Conservation (phyloP, 2,329 filamentous ascomycete species). For the Cladophialophora chaetospira region DNA sequence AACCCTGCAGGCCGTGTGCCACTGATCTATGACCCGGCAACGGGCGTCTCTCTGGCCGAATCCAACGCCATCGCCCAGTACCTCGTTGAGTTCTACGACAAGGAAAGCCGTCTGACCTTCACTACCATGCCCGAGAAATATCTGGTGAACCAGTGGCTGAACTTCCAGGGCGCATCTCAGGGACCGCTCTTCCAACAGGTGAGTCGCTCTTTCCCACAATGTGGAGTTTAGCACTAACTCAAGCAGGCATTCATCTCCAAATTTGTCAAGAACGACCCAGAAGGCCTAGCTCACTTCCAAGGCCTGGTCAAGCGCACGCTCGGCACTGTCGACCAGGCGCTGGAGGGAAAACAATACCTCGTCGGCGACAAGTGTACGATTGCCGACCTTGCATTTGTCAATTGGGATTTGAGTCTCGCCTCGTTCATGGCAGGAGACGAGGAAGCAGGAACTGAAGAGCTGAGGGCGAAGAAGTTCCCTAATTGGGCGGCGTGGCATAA, state of each 20-base stretch:
- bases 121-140: not conserved
- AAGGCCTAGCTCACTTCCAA: not conserved
- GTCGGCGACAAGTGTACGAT: not conserved
- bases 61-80: not conserved
- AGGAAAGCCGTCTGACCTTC: not conserved
- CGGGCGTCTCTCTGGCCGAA: not conserved
- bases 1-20: slow-evolving; percentile 1
- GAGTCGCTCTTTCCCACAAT: not conserved
- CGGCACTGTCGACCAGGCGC: not conserved
- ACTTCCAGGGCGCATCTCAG: not conserved
- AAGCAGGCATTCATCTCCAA: not conserved
- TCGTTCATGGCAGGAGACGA: not conserved
- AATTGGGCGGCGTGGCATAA: not conserved
- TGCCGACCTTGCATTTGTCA: not conserved
- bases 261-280: not conserved
- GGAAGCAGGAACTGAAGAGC: not conserved
- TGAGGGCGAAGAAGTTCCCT: not conserved
- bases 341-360: not conserved
- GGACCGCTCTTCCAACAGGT: not conserved
- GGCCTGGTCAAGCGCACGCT: not conserved
- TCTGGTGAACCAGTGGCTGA: not conserved
- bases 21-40: not conserved
- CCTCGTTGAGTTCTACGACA: not conserved
- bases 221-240: not conserved
- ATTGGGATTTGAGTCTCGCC: not conserved